Base-by-base conservation (phyloP, 2,329 filamentous ascomycete species). In the Didymella exigua region DNA sequence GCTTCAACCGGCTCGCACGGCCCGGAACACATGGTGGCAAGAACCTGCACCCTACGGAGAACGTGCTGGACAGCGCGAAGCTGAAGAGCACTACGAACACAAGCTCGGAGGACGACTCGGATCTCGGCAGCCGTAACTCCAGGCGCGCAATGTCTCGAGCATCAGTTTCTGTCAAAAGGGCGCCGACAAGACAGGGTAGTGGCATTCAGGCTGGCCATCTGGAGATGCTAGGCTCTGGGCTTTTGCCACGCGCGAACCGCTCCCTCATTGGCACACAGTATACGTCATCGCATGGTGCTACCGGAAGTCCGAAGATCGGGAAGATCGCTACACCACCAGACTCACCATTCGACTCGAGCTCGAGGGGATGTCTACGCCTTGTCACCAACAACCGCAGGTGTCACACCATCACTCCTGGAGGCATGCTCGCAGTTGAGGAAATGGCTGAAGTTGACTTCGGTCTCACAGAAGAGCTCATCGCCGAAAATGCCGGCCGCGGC, bases 371-470 rank as follows among this genome's bases (percentile, higher is more conserved):
- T 40, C 78, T 88, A 47, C 78, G 80, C 18, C 73, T 87, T n/a
- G 72, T 77, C n/a, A 77, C 79, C 1, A 83, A 79, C 27, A 82
- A 82, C 57, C 76, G 81, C 46, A 77, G 77, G 50, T 87, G 85
- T 58, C 82, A 84, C 27, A 82, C 81, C 6, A 79, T 87, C 43
- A 83, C 81, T 38, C 85, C 93, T 5, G 79, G 95, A 33, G 91
- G 96, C 69, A 95, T 97, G 85, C 84, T 96, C 24, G 93, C 95
- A 59, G 84, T 98, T 1, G 95, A 98, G 76, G 93, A 95, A 67
- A 90, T 96, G 51, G 92, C 93, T 0, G 88, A 92, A 56, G 89
- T 90, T 36, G 92, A 97, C 62, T 85, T 96, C 53, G 92, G 92
- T 5, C 81, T 98, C 41, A 90, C 88, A 0, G 91, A 96, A 71